Conservation (phyloP, 140 eudicot genomes). For the Flaveria floridana region DNA sequence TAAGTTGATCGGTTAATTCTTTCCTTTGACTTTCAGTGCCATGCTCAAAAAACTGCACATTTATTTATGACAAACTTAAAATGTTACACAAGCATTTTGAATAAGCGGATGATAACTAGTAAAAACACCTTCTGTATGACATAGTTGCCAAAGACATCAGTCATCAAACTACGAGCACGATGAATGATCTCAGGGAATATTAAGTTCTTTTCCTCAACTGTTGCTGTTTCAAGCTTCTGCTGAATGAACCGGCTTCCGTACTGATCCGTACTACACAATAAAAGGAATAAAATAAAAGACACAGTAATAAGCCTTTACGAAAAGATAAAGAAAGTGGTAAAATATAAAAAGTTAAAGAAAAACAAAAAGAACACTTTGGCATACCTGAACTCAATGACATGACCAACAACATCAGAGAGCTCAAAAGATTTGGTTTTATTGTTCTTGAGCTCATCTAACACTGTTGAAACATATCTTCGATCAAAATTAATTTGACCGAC, state of each 20-base stretch:
- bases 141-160: conserved; percentile 88
- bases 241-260: conserved; percentile 91
- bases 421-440: conserved; percentile 61
- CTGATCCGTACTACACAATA: conserved; percentile 64
- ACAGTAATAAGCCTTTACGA: not conserved
- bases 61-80: conserved; percentile 13
- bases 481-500: conserved; percentile 40
- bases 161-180: conserved; percentile 70
- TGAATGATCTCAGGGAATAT: conserved; percentile 60
- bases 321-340: not conserved
- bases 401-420: conserved; percentile 63
- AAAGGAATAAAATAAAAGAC: conserved; percentile 18
- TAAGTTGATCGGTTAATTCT: conserved; percentile 62
- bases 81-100: conserved; percentile 15
- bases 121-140: conserved; percentile 73
- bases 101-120: not conserved
- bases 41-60: conserved; percentile 76
- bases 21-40: conserved; percentile 72
- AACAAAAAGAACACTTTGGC: not conserved
- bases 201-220: conserved; percentile 56
- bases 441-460: conserved; percentile 68
- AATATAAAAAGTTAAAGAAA: not conserved
- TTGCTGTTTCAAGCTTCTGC: conserved; percentile 83
- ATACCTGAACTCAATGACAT: conserved; percentile 79
- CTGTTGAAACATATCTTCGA: conserved; percentile 44